A percentile compares a stretch with the other conserved stretches of the same genome.
Evolutionary conservation across 106 monocot genomes (phyloP).

Genomic region (Allium cepa): DNA sequence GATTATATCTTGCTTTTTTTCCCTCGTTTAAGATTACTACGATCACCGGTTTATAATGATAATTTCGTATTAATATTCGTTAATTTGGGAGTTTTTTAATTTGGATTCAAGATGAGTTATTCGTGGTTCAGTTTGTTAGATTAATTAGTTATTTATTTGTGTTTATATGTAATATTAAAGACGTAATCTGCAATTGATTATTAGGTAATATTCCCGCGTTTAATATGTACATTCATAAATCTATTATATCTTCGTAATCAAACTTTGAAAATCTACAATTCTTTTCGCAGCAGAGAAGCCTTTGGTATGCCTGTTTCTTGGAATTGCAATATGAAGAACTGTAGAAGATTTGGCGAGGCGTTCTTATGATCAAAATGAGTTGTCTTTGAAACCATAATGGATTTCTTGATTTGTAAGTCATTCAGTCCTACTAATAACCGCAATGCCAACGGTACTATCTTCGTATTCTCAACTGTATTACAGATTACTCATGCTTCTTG

Average conservation of each 20-base stretch:
- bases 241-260: too few species aligned
- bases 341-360: neutral
- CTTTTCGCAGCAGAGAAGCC: neutral
- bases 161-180: too few species aligned
- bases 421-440: constrained; percentile 2
- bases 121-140: too few species aligned
- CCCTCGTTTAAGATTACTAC: too few species aligned
- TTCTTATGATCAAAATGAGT: constrained; percentile 4
- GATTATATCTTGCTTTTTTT: too few species aligned
- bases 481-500: constrained; percentile 14
- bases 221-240: too few species aligned
- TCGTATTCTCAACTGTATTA: constrained; percentile 25
- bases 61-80: too few species aligned
- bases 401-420: constrained; percentile 9
- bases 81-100: too few species aligned
- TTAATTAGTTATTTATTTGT: too few species aligned
- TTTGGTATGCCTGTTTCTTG: neutral
- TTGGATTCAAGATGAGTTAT: too few species aligned
- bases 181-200: neutral
- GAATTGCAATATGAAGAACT: neutral
- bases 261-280: neutral
- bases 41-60: too few species aligned
- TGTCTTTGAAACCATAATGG: constrained; percentile 10
- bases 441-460: constrained; percentile 22
- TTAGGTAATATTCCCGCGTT: neutral